These are phyloP conservation scores for Kwoniella dejecticola DNA, from an alignment of 768 basidiomycete genomes.

Conservation along the genomic window DNA sequence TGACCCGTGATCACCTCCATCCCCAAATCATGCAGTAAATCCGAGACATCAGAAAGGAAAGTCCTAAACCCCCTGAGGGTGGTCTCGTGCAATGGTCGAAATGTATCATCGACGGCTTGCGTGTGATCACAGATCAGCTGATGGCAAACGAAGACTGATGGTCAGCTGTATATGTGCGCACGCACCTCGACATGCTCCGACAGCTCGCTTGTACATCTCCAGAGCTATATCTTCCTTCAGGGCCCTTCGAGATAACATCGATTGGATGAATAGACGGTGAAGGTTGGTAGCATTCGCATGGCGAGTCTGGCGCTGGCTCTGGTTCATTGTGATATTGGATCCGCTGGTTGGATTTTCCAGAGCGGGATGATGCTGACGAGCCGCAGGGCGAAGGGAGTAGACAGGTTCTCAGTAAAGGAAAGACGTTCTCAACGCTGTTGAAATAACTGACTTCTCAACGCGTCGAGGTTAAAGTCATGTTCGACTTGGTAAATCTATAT, in stretches of 20 bases:
- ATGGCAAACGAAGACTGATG: neutral
- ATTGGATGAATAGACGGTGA: slow-evolving; percentile 47
- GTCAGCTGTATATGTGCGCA: neutral
- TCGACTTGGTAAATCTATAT: neutral
- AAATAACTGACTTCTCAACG: no score
- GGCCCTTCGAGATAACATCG: slow-evolving; percentile 42
- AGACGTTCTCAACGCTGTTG: no score
- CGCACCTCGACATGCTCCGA: slow-evolving; percentile 40
- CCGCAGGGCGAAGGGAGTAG: no score
- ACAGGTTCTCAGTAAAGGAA: no score
- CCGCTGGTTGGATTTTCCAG: neutral
- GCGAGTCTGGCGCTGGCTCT: slow-evolving; percentile 2
- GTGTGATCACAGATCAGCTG: no score
- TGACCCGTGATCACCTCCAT: slow-evolving; percentile 34
- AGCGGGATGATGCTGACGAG: no score
- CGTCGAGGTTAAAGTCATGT: neutral
- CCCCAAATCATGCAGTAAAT: slow-evolving; percentile 37
- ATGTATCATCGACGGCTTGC: slow-evolving; percentile 23
- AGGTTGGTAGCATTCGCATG: slow-evolving; percentile 32
- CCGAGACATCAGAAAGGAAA: slow-evolving; percentile 35
- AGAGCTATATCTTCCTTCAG: slow-evolving; percentile 38
- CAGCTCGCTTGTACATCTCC: slow-evolving; percentile 48
- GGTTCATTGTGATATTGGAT: slow-evolving; percentile 4
- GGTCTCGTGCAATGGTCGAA: slow-evolving; percentile 24
- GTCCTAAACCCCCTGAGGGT: slow-evolving; percentile 21